These are phyloP conservation scores for Fusarium falciforme DNA, from an alignment of 2,329 filamentous ascomycete species.

Conservation along the genomic window DNA sequence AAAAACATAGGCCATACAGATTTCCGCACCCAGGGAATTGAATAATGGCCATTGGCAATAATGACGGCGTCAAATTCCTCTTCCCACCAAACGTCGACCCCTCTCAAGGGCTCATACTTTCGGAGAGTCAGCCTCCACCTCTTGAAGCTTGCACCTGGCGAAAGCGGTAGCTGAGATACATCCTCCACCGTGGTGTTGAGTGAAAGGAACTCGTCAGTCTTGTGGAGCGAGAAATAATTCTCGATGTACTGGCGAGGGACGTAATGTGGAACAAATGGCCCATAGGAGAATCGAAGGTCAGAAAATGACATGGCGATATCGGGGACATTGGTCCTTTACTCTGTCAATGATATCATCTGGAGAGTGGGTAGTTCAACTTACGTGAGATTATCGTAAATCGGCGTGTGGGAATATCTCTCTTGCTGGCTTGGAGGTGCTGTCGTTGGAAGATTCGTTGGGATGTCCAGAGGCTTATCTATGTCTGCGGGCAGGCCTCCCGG, in stretches of 20 bases:
- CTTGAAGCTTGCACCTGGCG: conserved; percentile 18
- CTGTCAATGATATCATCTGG: conserved; percentile 1
- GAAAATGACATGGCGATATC: conserved; percentile 68
- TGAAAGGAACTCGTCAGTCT: conserved; percentile 57
- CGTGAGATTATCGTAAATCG: conserved; percentile 64
- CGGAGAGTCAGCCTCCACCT: conserved; percentile 63
- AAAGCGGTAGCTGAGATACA: conserved; percentile 49
- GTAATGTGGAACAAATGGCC: conserved; percentile 66
- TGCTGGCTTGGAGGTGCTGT: conserved; percentile 55
- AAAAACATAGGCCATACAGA: no score
- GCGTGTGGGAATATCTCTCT: conserved; percentile 60
- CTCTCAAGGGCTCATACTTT: conserved; percentile 55
- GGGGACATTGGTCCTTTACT: conserved; percentile 64
- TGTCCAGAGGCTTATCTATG: conserved; percentile 57
- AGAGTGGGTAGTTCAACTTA: conserved; percentile 40
- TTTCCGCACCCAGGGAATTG: conserved; percentile 56
- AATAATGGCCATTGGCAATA: conserved; percentile 58
- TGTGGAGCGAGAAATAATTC: conserved; percentile 64
- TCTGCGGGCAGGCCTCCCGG: conserved; percentile 59
- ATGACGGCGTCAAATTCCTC: conserved; percentile 61
- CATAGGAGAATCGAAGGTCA: conserved; percentile 63
- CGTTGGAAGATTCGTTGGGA: conserved; percentile 56
- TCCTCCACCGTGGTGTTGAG: conserved; percentile 66
- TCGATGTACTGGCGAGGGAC: conserved; percentile 67
- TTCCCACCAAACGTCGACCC: conserved; percentile 65